Base-by-base conservation (phyloP, 805 yeast genomes). In the Hanseniaspora nectarophila region DNA sequence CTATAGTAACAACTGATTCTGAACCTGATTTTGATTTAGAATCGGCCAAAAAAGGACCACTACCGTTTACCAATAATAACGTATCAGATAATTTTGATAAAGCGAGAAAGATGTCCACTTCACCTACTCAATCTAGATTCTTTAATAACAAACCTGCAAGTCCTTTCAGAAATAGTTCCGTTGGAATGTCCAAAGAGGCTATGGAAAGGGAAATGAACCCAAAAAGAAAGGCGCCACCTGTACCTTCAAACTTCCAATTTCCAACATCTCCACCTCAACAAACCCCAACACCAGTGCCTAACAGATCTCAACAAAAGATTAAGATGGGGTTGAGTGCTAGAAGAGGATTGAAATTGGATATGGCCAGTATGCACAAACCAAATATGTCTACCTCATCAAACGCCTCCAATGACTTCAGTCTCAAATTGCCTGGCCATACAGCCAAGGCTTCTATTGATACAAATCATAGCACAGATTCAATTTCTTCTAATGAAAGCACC, bases 301-400 rank as follows among this genome's bases (percentile, higher is more conserved):
- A 85, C 78, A 58, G 65, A 45, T 34, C 45, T 38, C 55, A 76
- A 85, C 84, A 92, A 80, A 81, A 72, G 74, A 74, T 61, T 77
- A 77, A 56, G 80, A 95, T 70, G 78, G 90, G 58, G 81, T 75
- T 61, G 84, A 95, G 67, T 81, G 85, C 60, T 84, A 80, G 74
- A 82, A 76, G 80, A 89, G 95, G 82, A 75, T 85, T 72, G 79
- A 68, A 67, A 77, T 73, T 97, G 77, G 52, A 53, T 26, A 45
- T 53, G 28, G 46, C 55, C 3, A 24, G 43, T 24, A 40, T 52
- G 38, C 45, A 52, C 26, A 43, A 52, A 10, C 5, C 45, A 18
- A 42, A 9, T 10, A 9, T 20, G 12, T 42, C 45, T 13, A 29
- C 34, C 2, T 42, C 45, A n/a, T 42, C 47, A 28, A 16, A 21